Base-by-base conservation (phyloP, 495 filamentous ascomycete genomes). In the Parachaetomium inaequale region DNA sequence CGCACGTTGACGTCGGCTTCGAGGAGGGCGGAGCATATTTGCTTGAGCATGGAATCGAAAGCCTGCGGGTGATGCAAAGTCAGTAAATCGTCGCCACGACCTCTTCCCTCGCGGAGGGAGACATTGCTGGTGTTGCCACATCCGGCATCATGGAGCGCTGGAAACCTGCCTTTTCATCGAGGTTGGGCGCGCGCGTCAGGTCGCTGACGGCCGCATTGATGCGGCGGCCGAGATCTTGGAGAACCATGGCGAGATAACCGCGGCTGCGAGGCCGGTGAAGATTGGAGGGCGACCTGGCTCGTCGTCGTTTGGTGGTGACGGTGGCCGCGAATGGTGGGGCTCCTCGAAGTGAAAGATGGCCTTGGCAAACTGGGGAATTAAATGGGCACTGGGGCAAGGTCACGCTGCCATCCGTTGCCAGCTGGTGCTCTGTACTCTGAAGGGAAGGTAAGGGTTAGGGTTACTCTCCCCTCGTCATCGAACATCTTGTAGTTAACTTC, bases 181-280 rank as follows among this genome's bases (percentile, higher is more conserved):
- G 85, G 72, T 92, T 97, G 58, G 85, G 88, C 8, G 93, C 91
- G 66, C 94, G 82, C 45, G 94, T 96, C 67, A 98, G 82, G 77
- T 98, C 93, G 67, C 87, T 91, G 73, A 99, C 89, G 66, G 94
- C 94, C 79, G 90, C 85, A 76, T 96, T 98, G 75, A 99, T 97
- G 75, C 95, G 95, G 83, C 93, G 91, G 65, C 94, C 94, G 26
- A 99, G 82, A 84, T 98, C 94, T 86, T 96, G 92, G 65, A 99
- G 87, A 82, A 99, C 94, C 94, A 99, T 98, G 70, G 55, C 49
- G 58, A 60, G 15, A 31, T 6, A 51, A 50, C 23, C 45, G 45
- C 61, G 57, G 66, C 58, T 31, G 34, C 34, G 61, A 63, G 32
- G 61, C 61, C 67, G 54, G 59, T 46, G 51, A 42, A 49, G 11